Conservation (phyloP, 768 basidiomycete genomes). For the Suillus luteus region DNA sequence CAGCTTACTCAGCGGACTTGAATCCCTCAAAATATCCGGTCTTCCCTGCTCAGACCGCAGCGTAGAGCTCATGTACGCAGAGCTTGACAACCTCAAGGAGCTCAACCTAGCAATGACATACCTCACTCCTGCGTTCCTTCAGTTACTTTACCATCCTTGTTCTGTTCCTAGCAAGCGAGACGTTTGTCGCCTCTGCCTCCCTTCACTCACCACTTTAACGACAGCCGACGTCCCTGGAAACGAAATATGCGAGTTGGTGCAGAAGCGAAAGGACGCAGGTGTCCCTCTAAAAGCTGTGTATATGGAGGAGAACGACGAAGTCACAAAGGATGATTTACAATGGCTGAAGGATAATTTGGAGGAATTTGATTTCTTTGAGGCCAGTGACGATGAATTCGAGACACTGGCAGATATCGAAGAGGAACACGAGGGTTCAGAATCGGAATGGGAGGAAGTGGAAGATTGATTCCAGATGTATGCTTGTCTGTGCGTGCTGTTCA, state of each 20-base stretch:
- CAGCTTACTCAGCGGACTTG: slow-evolving; percentile 45
- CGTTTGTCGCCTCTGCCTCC: slow-evolving; percentile 39
- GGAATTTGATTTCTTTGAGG: slow-evolving; percentile 56
- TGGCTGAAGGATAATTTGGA: slow-evolving; percentile 58
- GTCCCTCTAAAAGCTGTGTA: slow-evolving; percentile 46
- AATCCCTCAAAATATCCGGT: slow-evolving; percentile 53
- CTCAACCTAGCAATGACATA: slow-evolving; percentile 43
- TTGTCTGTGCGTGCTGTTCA: not conserved
- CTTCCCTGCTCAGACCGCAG: slow-evolving; percentile 44
- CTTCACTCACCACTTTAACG: slow-evolving; percentile 50
- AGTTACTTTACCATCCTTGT: slow-evolving; percentile 16
- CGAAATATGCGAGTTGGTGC: slow-evolving; percentile 47
- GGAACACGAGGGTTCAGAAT: slow-evolving; percentile 6
- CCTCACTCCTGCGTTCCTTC: slow-evolving; percentile 32
- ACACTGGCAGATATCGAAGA: slow-evolving; percentile 29
- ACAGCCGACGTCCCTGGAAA: slow-evolving; percentile 46
- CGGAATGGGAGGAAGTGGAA: slow-evolving; percentile 12
- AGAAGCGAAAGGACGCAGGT: slow-evolving; percentile 42
- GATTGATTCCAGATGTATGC: slow-evolving; percentile 2
- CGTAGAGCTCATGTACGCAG: slow-evolving; percentile 43
- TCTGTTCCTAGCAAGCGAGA: slow-evolving; percentile 5
- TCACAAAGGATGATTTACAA: slow-evolving; percentile 41
- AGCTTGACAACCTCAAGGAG: slow-evolving; percentile 48
- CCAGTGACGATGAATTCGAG: slow-evolving; percentile 48
- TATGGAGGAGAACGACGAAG: slow-evolving; percentile 46